A percentile compares a stretch with the other conserved stretches of the same genome.
phyloP scores from a whole-genome alignment of 805 yeast species.

The Suhomyces pyralidae region DNA sequence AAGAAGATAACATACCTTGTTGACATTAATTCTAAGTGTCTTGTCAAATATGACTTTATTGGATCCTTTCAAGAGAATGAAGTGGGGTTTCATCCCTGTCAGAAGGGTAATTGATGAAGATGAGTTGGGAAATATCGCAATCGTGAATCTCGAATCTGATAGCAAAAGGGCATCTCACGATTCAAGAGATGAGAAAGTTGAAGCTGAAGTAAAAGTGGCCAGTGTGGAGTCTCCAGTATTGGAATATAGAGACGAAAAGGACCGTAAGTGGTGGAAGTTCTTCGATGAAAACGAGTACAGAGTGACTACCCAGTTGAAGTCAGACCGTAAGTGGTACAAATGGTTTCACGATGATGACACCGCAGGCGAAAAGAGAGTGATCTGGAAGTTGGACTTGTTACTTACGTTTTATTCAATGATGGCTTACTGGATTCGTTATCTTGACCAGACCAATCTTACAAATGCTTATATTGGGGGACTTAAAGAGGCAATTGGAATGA shows the following conservation, averaged over 20 bases:
- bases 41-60: neutral
- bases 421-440: slow-evolving; percentile 24
- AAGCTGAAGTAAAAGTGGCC: neutral
- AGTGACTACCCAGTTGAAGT: slow-evolving; percentile 8
- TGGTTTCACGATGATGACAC: slow-evolving; percentile 28
- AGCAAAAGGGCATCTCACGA: neutral
- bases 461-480: slow-evolving; percentile 23
- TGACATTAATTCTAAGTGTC: neutral
- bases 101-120: slow-evolving; percentile 35
- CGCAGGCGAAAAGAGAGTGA: slow-evolving; percentile 20
- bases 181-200: neutral
- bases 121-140: slow-evolving; percentile 1
- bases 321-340: slow-evolving; percentile 20
- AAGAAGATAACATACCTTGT: neutral
- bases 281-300: slow-evolving; percentile 37
- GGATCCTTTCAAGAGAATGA: slow-evolving; percentile 12
- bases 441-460: slow-evolving; percentile 22
- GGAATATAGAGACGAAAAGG: slow-evolving; percentile 52
- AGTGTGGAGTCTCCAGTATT: neutral
- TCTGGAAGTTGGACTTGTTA: slow-evolving; percentile 22
- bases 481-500: slow-evolving; percentile 17
- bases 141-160: neutral
- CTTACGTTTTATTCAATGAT: slow-evolving; percentile 23
- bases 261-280: slow-evolving; percentile 47
- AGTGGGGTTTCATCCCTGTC: slow-evolving; percentile 36